Base-by-base conservation (phyloP, 2,329 filamentous ascomycete genomes). In the Xylaria sp. region DNA sequence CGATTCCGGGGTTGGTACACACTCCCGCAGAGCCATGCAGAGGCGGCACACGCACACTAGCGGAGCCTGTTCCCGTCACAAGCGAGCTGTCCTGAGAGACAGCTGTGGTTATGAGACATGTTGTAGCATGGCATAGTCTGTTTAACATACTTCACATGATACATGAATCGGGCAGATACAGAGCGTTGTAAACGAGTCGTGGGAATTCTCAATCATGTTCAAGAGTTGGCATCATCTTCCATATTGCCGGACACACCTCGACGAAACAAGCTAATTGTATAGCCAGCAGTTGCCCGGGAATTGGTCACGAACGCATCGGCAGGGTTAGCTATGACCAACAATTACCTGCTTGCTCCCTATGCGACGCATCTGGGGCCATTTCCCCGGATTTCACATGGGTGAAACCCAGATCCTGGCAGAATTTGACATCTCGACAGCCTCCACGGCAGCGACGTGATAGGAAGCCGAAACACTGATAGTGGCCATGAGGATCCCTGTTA, bases 301-400 rank as follows among this genome's bases (percentile, higher is more conserved):
- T 65, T 50, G 34, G 41, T 25, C n/a, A 48, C 23, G 51, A 52
- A 20, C 23, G 18, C 12, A 25, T 15, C 23, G 52, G 5, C 34
- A 57, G 41, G 48, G n/a, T 15, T 13, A 50, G 25, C 9, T 37
- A 15, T 34, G 12, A 59, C 52, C 23, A 34, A 31, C 37, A 37
- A 20, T n/a, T n/a, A n/a, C 25, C 31, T 28, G 41, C n/a, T 31
- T 28, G 41, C n/a, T 31, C 34, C 34, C 28, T 67, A 37, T 31
- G 51, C 28, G 25, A 56, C 28, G 60, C 31, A 1, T 50, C 63
- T 57, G 18, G 51, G 51, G 31, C 60, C 68, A 66, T 69, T 71
- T 69, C 70, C 70, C 70, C 70, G 60, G 70, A 72, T 72, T 72
- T 59, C 62, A 31, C 66, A 65, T 52, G 66, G 66, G 50, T 68